Conservation (phyloP, 441 rosid genomes). For the Melastoma candidum region DNA sequence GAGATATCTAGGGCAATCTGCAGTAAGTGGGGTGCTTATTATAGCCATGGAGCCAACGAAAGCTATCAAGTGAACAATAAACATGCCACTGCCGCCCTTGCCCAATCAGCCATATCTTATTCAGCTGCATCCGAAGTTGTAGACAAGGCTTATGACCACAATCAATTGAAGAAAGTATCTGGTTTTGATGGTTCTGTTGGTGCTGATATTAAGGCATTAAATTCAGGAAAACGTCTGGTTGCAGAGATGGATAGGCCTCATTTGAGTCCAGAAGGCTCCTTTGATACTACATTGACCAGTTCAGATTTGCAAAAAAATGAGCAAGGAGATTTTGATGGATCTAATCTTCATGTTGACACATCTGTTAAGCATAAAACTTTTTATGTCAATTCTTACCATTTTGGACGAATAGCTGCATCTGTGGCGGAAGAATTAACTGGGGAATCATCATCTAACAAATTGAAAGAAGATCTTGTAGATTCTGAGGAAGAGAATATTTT, state of each 20-base stretch:
- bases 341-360: conserved; percentile 12
- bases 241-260: conserved; percentile 25
- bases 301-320: conserved; percentile 34
- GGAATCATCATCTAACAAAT: conserved; percentile 32
- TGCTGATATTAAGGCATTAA: conserved; percentile 23
- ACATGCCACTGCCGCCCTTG: conserved; percentile 21
- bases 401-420: conserved; percentile 62
- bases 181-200: conserved; percentile 29
- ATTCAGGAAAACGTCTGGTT: conserved; percentile 30
- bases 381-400: conserved; percentile 63
- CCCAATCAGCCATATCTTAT: conserved; percentile 24
- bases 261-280: conserved; percentile 61
- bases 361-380: conserved; percentile 25
- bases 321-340: conserved; percentile 13
- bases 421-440: conserved; percentile 54
- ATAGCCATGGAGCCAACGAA: conserved; percentile 23
- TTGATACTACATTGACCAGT: conserved; percentile 48
- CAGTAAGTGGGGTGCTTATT: conserved; percentile 50
- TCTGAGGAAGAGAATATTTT: conserved; percentile 61
- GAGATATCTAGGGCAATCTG: conserved; percentile 50
- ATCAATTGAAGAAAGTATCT: conserved; percentile 28
- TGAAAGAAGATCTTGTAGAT: conserved; percentile 24
- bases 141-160: conserved; percentile 25
- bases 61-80: conserved; percentile 29
- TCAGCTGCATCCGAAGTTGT: conserved; percentile 19